Base-by-base conservation (phyloP, 495 filamentous ascomycete genomes). In the Xeromyces bisporus region DNA sequence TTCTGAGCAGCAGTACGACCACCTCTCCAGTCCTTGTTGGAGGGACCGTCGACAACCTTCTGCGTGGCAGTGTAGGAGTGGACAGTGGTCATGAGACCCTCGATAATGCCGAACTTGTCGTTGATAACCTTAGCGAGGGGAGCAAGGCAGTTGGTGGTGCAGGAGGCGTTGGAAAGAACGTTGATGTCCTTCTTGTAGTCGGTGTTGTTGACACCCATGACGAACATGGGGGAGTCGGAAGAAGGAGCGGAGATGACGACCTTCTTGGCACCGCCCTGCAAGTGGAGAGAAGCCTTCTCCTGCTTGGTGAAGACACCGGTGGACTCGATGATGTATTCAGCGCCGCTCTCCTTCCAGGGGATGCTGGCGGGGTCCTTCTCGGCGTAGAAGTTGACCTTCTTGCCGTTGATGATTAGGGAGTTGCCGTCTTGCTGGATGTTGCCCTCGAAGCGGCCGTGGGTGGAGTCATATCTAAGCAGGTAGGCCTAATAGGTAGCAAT, bases 1-100 rank as follows among this genome's bases (percentile, higher is more conserved):
- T 97, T 97, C 71, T 92, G 79, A 45, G 89, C 91, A 63, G 91
- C 89, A 48, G 81, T 82, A 65, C 89, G 89, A 49, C 89, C 89
- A 70, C 89, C 89, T 64, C 89, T 77, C 89, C 89, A 97, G 72
- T 97, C 89, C 82, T 97, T 97, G 58, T 66, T 64, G 28, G 89
- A 96, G 43, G 89, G 89, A 49, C 85, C 91, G 49, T 97, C 89
- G 46, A 97, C 89, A 41, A 86, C 93, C 80, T 96, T 96, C 71
- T 97, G 89, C 56, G 89, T 97, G 48, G 89, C 91, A 45, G 89
- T 97, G 80, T 96, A 96, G 49, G 89, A 93, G 78, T 97, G 89
- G 60, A 96, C 72, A 39, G 89, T 97, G 60, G 89, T 97, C 89
- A 97, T 97, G 43, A 97, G 78, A 69, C 91, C 89, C 73, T 97